Base-by-base conservation (phyloP, 441 rosid genomes). In the Gossypium davidsonii region DNA sequence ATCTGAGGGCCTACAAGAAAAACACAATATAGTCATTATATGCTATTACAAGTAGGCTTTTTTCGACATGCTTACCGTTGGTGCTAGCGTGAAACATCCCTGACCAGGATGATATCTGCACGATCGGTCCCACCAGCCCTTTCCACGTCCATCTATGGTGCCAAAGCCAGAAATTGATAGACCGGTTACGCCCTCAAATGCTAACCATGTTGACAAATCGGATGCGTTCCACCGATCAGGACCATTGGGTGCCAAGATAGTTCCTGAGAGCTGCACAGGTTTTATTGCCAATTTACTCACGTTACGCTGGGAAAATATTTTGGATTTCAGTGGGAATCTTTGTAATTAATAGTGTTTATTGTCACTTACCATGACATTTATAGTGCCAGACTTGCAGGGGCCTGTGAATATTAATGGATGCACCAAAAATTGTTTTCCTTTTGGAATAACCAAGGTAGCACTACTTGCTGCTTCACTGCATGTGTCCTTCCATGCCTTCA, bases 401-500 rank as follows among this genome's bases (percentile, higher is more conserved):
- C 92, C 92, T 0, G 10, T 26, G 56, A 88, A 82, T 4, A 52
- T 72, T 6, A 79, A 23, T 9, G 83, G 85, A 55, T 63, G 49
- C 48, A 86, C 75, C 44, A 88, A 65, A 78, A 84, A 88, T 3
- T 51, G 74, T 67, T 75, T 81, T 52, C 81, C 84, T 20, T 67
- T 48, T 0, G 87, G 88, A 58, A 88, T 76, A 42, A 83, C 8
- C 72, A 85, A 42, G 7, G 79, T 73, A 0, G 80, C 60, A 21
- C 0, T 56, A 14, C 18, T 63, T 21, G 71, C 44, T 18, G 23
- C 48, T 25, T 70, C 71, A 1, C 62, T 74, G n/a, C 91, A 86
- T 20, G 86, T 68, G 12, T 49, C 77, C n/a, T 78, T 65, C 94
- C 88, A 86, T 28, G 88, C 78, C 72, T 80, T 78, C 21, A 68